These are phyloP conservation scores for Colletotrichum sp. DNA, from an alignment of 2,329 filamentous ascomycete species.

Conservation along the genomic window DNA sequence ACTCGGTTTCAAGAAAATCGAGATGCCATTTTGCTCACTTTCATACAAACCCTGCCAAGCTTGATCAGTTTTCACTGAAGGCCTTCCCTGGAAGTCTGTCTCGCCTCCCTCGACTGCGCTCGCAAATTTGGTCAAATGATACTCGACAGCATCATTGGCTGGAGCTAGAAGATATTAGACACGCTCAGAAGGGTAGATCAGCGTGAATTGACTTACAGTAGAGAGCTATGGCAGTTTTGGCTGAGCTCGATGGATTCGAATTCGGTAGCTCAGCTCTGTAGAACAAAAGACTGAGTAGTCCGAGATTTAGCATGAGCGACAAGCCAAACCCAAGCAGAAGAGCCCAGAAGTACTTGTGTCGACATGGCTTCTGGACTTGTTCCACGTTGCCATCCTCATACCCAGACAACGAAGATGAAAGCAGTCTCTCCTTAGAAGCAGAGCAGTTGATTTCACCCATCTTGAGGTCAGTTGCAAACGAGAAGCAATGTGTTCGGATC, in stretches of 20 bases:
- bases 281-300: background rate
- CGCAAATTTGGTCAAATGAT: background rate
- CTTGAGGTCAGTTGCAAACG: background rate
- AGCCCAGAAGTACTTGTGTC: background rate
- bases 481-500: background rate
- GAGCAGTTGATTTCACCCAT: background rate
- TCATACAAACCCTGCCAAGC: background rate
- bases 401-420: background rate
- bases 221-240: background rate
- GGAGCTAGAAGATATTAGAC: background rate
- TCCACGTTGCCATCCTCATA: background rate
- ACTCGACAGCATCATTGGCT: background rate
- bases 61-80: background rate
- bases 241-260: background rate
- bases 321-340: background rate
- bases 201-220: background rate
- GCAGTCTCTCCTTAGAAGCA: background rate
- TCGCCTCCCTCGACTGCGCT: background rate
- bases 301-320: background rate
- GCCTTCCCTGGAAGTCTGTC: background rate
- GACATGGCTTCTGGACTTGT: background rate
- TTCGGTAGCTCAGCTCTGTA: background rate
- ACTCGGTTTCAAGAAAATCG: background rate
- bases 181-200: background rate
- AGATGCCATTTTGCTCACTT: background rate